phyloP scores from a whole-genome alignment of 306 rosid genomes.

The Astragalus membranaceus region DNA sequence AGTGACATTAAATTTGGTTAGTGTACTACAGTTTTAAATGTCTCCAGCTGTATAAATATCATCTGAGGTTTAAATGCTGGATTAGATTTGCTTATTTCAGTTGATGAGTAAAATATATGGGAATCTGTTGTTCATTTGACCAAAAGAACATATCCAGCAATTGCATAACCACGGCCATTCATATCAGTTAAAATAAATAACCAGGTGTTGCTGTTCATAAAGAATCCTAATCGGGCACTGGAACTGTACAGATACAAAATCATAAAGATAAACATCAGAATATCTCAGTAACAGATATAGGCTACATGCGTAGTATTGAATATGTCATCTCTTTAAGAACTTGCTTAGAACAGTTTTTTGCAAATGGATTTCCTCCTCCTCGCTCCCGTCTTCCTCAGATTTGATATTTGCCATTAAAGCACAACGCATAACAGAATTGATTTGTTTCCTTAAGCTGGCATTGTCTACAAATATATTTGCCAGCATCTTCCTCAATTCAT shows the following conservation, averaged over 20 bases:
- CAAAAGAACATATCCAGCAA: not conserved
- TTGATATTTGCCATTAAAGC: slow-evolving; percentile 46
- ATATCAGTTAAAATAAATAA: not conserved
- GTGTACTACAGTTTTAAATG: no score
- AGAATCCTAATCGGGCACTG: not conserved
- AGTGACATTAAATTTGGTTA: not conserved
- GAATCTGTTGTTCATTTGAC: not conserved
- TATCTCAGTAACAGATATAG: not conserved
- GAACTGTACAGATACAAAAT: not conserved
- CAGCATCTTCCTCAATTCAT: slow-evolving; percentile 64
- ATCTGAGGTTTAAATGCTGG: not conserved
- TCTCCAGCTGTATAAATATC: no score
- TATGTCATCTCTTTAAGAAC: slow-evolving; percentile 51
- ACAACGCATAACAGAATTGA: slow-evolving; percentile 67
- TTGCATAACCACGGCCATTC: not conserved
- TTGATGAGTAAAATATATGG: not conserved
- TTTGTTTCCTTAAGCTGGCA: slow-evolving; percentile 73
- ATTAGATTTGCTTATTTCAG: no score
- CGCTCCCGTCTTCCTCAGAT: slow-evolving; percentile 25
- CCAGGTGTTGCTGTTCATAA: not conserved
- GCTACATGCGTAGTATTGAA: not conserved
- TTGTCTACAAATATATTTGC: slow-evolving; percentile 69
- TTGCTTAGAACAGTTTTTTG: slow-evolving; percentile 61
- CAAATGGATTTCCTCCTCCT: slow-evolving; percentile 42
- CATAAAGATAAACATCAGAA: not conserved